Evolutionary conservation across 345 rosid species (phyloP), one percentile per base, ranked within the genome.

Genomic region (Carallia brachiata): DNA sequence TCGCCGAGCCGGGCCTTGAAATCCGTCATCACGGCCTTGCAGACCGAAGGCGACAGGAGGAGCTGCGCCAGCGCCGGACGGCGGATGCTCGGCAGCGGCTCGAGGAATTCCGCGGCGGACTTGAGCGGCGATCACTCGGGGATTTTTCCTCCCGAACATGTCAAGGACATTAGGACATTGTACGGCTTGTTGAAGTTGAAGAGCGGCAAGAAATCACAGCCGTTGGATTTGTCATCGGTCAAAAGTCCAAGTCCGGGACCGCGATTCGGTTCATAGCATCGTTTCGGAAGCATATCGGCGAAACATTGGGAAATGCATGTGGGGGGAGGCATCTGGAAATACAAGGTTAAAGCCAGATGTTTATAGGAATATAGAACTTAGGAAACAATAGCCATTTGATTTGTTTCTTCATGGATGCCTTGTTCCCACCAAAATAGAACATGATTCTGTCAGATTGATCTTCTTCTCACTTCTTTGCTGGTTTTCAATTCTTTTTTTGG

Each of bases 1-100:
- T 96, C 98, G 52, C 99, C 98, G 12, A 89, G 91, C 77, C 85
- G 99, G 67, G 99, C 99, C 18, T 62, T 96, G 81, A 96, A 87
- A 75, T 74, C 92, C 27, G 97, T 96, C 0, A 89, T 96, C 36
- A 77, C 74, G 6, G 99, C 98, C 3, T 19, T 96, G 61, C 96
- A 89, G 59, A 84, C 79, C 3, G 92, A 87, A 17, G 95, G 92
- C 0, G 90, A 89, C 18, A 73, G 90, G 52, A 78, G 91, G 64
- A 79, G 81, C 6, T 62, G n/a, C n/a, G n/a, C n/a, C n/a, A n/a
- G n/a, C n/a, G n/a, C n/a, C n/a, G n/a, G n/a, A n/a, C n/a, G n/a
- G n/a, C n/a, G n/a, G 48, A 59, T 69, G 73, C 28, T 66, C 1
- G 79, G 78, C 0, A 73, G 54, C 50, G 68, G 83, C 44, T 81